A percentile compares a stretch with the other conserved stretches of the same genome.
Conservation (phyloP, 805 yeast genomes). For the Barnettozyma vustinii region DNA sequence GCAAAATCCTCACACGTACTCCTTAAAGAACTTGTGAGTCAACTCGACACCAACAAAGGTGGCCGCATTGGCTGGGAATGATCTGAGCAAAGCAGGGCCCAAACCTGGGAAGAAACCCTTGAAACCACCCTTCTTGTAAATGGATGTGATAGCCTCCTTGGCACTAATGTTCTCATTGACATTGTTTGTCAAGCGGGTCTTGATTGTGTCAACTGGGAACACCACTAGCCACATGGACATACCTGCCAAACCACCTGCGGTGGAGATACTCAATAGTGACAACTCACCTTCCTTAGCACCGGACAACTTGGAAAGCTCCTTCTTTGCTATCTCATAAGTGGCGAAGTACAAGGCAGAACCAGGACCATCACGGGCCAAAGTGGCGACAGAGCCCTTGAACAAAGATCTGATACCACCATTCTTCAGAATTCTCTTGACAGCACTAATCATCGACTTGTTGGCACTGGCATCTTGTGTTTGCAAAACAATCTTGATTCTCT, state of each 20-base stretch:
- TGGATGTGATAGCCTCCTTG: slow-evolving; percentile 56
- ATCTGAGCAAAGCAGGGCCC: slow-evolving; percentile 90
- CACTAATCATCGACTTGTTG: slow-evolving; percentile 40
- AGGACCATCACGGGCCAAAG: slow-evolving; percentile 95
- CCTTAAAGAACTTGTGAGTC: slow-evolving; percentile 42
- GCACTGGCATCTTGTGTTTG: slow-evolving; percentile 57
- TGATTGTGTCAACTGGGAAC: slow-evolving; percentile 94
- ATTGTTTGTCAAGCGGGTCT: slow-evolving; percentile 39
- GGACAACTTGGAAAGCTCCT: slow-evolving; percentile 40
- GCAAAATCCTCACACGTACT: slow-evolving; percentile 16
- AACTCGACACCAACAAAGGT: slow-evolving; percentile 94
- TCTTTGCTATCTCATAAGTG: slow-evolving; percentile 80
- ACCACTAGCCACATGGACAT: slow-evolving; percentile 95
- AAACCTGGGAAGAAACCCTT: slow-evolving; percentile 96
- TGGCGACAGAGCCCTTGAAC: slow-evolving; percentile 87
- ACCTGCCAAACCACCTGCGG: slow-evolving; percentile 96
- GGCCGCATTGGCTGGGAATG: slow-evolving; percentile 99
- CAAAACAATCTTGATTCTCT: slow-evolving; percentile 89
- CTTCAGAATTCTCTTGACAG: slow-evolving; percentile 60
- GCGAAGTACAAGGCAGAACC: slow-evolving; percentile 96
- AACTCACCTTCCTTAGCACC: slow-evolving; percentile 45
- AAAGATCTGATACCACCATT: slow-evolving; percentile 82
- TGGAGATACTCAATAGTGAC: slow-evolving; percentile 67
- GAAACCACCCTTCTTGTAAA: slow-evolving; percentile 73
- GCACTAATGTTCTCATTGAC: slow-evolving; percentile 44